Conservation (phyloP, 768 basidiomycete genomes). For the Kwoniella newhampshirensis region DNA sequence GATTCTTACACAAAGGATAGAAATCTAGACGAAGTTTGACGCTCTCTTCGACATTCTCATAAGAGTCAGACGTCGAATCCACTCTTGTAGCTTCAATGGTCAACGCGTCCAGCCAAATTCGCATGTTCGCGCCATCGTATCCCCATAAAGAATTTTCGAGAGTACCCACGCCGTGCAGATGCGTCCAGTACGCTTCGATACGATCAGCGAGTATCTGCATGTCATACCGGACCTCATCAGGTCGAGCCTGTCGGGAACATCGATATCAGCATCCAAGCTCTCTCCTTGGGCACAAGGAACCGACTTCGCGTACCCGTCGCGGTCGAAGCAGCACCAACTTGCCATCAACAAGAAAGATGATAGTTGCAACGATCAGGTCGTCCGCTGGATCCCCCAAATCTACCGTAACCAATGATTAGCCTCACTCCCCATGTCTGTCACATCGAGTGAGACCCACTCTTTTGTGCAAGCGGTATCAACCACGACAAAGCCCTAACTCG, state of each 20-base stretch:
- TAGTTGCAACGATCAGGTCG: slow-evolving; percentile 88
- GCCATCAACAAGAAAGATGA: slow-evolving; percentile 92
- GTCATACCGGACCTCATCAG: slow-evolving; percentile 78
- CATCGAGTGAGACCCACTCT: slow-evolving; percentile 62
- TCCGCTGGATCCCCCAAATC: slow-evolving; percentile 91
- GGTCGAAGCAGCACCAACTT: slow-evolving; percentile 85
- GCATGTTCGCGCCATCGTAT: slow-evolving; percentile 82
- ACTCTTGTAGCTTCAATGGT: slow-evolving; percentile 70
- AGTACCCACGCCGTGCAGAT: slow-evolving; percentile 85
- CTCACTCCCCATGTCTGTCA: background rate
- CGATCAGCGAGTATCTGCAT: slow-evolving; percentile 94
- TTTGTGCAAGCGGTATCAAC: slow-evolving; percentile 92
- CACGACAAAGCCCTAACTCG: slow-evolving; percentile 90
- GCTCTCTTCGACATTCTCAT: slow-evolving; percentile 78
- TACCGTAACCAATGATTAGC: slow-evolving; percentile 48
- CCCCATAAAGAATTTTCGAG: slow-evolving; percentile 98
- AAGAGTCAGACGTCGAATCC: slow-evolving; percentile 54
- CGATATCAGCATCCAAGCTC: background rate
- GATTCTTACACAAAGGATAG: slow-evolving; percentile 81
- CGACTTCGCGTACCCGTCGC: slow-evolving; percentile 65
- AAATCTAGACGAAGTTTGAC: slow-evolving; percentile 89
- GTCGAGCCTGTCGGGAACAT: slow-evolving; percentile 63
- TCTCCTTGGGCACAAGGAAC: too few species aligned
- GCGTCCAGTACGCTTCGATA: slow-evolving; percentile 99
- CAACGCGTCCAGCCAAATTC: slow-evolving; percentile 94